Conservation (phyloP, 148 eudicot genomes). For the Chenopodium album region DNA sequence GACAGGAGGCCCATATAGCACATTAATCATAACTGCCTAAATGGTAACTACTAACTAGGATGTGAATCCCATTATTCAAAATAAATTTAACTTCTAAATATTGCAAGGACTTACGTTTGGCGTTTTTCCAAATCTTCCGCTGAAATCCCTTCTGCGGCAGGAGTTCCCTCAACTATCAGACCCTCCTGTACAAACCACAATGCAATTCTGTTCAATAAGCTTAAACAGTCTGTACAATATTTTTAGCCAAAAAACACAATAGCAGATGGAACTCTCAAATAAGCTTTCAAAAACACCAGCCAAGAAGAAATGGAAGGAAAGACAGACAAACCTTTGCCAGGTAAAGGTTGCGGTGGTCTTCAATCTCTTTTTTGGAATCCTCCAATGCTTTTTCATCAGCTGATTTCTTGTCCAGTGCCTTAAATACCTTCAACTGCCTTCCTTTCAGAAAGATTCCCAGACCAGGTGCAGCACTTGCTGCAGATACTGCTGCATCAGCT, state of each 20-base stretch:
- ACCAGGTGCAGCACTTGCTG: constrained; percentile 65
- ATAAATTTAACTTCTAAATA: neutral
- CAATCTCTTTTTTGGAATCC: constrained; percentile 68
- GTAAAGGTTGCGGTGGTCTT: constrained; percentile 90
- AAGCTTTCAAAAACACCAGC: neutral
- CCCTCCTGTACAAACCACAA: constrained; percentile 63
- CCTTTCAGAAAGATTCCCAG: constrained; percentile 78
- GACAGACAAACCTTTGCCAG: constrained; percentile 65
- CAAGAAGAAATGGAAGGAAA: neutral
- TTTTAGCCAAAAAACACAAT: neutral
- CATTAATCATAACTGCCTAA: neutral
- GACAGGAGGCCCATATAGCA: neutral
- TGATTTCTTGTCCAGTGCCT: constrained; percentile 86
- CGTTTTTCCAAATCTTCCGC: constrained; percentile 78
- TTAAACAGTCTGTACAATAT: neutral
- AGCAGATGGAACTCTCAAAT: neutral
- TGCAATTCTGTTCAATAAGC: neutral
- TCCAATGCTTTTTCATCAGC: constrained; percentile 69
- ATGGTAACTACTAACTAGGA: neutral
- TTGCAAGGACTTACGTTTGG: constrained; percentile 53
- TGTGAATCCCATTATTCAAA: neutral
- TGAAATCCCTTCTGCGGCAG: constrained; percentile 97
- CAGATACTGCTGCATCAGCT: constrained; percentile 72
- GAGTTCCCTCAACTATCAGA: constrained; percentile 80
- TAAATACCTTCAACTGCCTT: constrained; percentile 74